Evolutionary conservation across 2,329 filamentous ascomycete genomes (phyloP), one percentile per base, ranked within the genome.

Genomic region (Ophiostoma ulmi): DNA sequence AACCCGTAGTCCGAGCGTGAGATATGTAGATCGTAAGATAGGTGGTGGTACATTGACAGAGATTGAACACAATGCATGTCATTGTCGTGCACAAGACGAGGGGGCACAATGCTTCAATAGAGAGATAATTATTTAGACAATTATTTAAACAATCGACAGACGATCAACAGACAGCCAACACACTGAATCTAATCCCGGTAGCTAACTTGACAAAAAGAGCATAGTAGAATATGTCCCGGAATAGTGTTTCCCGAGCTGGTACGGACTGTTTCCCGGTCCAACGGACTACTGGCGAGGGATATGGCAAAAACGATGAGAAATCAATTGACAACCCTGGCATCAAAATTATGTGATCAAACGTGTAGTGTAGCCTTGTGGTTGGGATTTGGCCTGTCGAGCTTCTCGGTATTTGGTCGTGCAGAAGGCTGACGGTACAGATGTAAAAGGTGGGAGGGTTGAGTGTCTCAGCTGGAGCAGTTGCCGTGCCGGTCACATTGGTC

Each of bases 361-460:
- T 58, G 22, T 22, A 58, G 20, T 58, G 22, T 22, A 58, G 52
- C 52, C 52, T 58, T 26, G 52, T 58, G n/a, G 22, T 10, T 31
- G 31, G 31, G 52, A 35, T 26, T 22, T 63, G 58, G 17, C 13
- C 10, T 26, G 17, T 20, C 44, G 5, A 35, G 58, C 26, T 35
- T 63, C 58, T 63, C 22, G 58, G 26, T 63, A 14, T 35, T 63
- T 35, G 26, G 26, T 63, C 14, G 11, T 7, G 26, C 11, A 7
- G 14, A 63, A 63, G 58, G 58, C 58, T 26, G 52, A 58, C 52
- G 52, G 52, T 58, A 20, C 44, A 48, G 44, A 48, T n/a, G 44
- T 31, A 31, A 4, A 31, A n/a, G 11, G 11, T 6, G 10, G 26
- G 58, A 63, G 11, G 58, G 26, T 13, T 3, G 26, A 31, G 26